phyloP scores from a whole-genome alignment of 495 filamentous ascomycete species.

The Penicillium bialowiezense region DNA sequence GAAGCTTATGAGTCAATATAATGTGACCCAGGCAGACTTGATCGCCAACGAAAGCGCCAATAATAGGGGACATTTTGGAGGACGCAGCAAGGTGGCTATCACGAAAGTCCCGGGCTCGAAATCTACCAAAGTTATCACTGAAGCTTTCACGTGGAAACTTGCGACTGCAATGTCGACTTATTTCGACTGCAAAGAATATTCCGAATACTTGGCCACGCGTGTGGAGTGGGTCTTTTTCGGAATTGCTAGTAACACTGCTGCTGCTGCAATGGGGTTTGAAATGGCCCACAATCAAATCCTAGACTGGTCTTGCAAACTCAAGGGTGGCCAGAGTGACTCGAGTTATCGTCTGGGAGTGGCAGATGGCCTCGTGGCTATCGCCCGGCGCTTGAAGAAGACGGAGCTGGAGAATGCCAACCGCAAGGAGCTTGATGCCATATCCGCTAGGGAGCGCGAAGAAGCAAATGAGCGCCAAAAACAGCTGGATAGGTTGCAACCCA shows the following conservation, averaged over 20 bases:
- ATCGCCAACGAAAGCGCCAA: constrained; percentile 13
- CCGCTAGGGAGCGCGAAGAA: constrained; percentile 17
- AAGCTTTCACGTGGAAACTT: constrained; percentile 5
- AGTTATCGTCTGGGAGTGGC: constrained; percentile 30
- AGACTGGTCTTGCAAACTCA: constrained; percentile 23
- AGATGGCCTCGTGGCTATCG: constrained; percentile 22
- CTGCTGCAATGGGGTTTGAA: constrained; percentile 29
- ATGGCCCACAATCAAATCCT: constrained; percentile 27
- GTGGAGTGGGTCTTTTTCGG: constrained; percentile 26
- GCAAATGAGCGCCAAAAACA: constrained; percentile 1
- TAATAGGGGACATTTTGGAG: constrained; percentile 14
- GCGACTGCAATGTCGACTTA: constrained; percentile 7
- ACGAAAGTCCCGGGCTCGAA: background rate
- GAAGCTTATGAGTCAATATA: constrained; percentile 27
- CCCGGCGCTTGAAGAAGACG: constrained; percentile 20
- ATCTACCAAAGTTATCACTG: background rate
- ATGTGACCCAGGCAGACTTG: constrained; percentile 24
- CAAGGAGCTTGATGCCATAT: constrained; percentile 19
- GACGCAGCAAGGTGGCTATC: constrained; percentile 19
- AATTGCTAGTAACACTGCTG: constrained; percentile 30
- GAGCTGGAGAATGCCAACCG: constrained; percentile 18
- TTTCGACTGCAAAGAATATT: constrained; percentile 11
- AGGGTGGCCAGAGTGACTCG: constrained; percentile 19
- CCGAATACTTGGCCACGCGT: background rate
- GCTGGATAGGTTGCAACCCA: background rate